phyloP scores from a whole-genome alignment of 257 asterid genomes.

The Knoxia roxburghii region DNA sequence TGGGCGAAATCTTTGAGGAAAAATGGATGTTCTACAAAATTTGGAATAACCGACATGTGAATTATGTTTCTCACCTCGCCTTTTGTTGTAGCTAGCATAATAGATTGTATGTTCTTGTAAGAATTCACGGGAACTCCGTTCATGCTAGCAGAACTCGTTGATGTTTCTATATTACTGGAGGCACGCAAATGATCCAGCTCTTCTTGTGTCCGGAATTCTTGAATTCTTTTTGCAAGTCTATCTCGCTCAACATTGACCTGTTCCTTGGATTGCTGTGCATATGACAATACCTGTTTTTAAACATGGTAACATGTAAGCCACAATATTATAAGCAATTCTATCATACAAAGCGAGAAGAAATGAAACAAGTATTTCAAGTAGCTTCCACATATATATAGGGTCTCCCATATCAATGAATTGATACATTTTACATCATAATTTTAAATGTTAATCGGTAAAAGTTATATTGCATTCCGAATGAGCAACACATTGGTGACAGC shows the following conservation, averaged over 20 bases:
- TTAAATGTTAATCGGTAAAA: not conserved
- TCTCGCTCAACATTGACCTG: conserved; percentile 88
- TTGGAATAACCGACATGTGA: conserved; percentile 11
- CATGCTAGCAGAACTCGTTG: conserved; percentile 52
- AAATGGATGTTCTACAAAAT: conserved; percentile 1
- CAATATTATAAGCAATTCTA: not conserved
- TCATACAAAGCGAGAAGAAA: not conserved
- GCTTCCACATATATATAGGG: not conserved
- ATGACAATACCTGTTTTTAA: conserved; percentile 73
- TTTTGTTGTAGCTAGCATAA: conserved; percentile 63
- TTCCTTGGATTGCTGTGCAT: conserved; percentile 96
- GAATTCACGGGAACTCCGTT: conserved; percentile 63
- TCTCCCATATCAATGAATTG: not conserved
- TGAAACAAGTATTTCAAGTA: conserved; percentile 1
- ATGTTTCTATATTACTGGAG: conserved; percentile 50
- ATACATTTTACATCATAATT: conserved; percentile 6
- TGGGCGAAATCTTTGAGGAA: not conserved
- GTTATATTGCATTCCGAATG: not conserved
- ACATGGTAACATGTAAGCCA: conserved; percentile 2
- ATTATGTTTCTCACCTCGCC: conserved; percentile 66
- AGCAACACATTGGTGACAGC: not conserved
- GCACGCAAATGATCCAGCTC: conserved; percentile 68
- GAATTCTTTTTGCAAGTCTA: conserved; percentile 91
- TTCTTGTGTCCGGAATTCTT: conserved; percentile 87
- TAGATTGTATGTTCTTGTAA: conserved; percentile 64